These are phyloP conservation scores for Penicillium hesseltinei DNA, from an alignment of 2,329 filamentous ascomycete species.

Conservation along the genomic window DNA sequence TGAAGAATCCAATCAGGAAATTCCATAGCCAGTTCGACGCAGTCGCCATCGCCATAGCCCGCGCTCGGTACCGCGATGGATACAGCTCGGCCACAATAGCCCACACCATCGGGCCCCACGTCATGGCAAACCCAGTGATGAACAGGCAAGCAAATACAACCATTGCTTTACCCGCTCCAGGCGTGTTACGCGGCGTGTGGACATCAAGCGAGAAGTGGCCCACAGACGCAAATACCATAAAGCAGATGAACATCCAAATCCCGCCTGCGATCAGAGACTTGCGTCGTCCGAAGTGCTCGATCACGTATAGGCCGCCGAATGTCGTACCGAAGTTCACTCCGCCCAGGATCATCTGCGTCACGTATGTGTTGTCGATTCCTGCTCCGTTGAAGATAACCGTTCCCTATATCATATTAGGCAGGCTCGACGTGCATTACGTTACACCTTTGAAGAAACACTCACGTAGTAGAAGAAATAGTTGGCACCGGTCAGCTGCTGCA, in stretches of 20 bases:
- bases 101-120: conserved; percentile 64
- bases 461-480: conserved; percentile 58
- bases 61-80: conserved; percentile 56
- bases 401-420: conserved; percentile 51
- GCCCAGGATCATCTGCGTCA: conserved; percentile 64
- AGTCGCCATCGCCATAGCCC: conserved; percentile 72
- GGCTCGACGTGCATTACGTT: not conserved
- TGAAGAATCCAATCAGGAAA: conserved; percentile 72
- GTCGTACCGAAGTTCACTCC: conserved; percentile 68
- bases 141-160: conserved; percentile 70
- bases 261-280: conserved; percentile 66
- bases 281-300: conserved; percentile 67
- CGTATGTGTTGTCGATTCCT: conserved; percentile 62
- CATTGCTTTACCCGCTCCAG: conserved; percentile 61
- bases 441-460: not conserved
- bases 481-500: conserved; percentile 48
- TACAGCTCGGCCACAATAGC: conserved; percentile 46
- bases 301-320: conserved; percentile 65
- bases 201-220: conserved; percentile 47
- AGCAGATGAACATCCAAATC: conserved; percentile 64
- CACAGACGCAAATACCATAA: conserved; percentile 63
- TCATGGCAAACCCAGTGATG: conserved; percentile 66
- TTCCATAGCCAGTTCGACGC: conserved; percentile 74
- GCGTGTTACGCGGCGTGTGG: conserved; percentile 42
- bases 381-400: conserved; percentile 58